These are phyloP conservation scores for Myxozyma nipponensis DNA, from an alignment of 805 yeast species.

Conservation along the genomic window DNA sequence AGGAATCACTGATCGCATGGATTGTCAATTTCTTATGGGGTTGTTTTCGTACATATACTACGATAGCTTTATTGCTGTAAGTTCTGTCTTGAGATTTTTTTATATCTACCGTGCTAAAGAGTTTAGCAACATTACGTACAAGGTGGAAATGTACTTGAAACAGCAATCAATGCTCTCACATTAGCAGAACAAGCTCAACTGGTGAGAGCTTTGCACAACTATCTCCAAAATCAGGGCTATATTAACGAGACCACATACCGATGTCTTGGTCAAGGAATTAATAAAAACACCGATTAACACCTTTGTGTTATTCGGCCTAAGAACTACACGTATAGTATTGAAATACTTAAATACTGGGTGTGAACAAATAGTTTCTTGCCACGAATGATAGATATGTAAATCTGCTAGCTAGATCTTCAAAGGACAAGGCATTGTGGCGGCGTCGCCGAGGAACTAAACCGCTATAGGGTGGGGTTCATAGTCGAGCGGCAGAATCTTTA, in stretches of 20 bases:
- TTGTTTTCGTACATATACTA: constrained; percentile 87
- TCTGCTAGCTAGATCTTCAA: no score
- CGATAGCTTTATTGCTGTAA: constrained; percentile 76
- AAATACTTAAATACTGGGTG: no score
- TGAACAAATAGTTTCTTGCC: no score
- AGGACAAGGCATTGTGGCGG: no score
- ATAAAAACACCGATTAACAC: no score
- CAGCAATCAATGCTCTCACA: constrained; percentile 65
- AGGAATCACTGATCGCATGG: constrained; percentile 95
- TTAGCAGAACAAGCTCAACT: constrained; percentile 62
- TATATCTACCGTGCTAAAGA: background rate
- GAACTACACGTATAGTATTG: no score
- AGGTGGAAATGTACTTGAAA: constrained; percentile 69
- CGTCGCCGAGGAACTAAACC: no score
- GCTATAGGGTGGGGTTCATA: no score
- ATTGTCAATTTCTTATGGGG: constrained; percentile 97
- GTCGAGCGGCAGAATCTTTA: no score
- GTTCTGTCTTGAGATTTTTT: background rate
- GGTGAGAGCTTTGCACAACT: constrained; percentile 54
- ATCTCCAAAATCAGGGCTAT: constrained; percentile 40
- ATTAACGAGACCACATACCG: constrained; percentile 9
- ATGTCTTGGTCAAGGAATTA: constrained; percentile 20
- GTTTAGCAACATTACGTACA: constrained; percentile 39
- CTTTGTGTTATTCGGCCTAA: no score
- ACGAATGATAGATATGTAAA: no score